These are phyloP conservation scores for Ophiobolus disseminans DNA, from an alignment of 2,329 filamentous ascomycete species.

Conservation along the genomic window DNA sequence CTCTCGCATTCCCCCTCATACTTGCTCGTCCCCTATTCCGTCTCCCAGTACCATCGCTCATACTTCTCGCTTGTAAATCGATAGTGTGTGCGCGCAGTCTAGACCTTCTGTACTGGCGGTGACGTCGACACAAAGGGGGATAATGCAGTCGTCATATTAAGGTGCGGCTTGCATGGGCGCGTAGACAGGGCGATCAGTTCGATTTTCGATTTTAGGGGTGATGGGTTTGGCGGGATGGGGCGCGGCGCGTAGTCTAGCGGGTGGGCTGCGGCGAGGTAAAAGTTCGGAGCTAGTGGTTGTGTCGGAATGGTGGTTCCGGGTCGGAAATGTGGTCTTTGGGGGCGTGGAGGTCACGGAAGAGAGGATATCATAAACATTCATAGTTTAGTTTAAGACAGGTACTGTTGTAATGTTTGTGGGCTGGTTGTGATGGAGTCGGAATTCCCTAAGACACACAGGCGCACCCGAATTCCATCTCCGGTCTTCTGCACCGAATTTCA, in stretches of 20 bases:
- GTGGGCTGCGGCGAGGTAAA: conserved; percentile 3
- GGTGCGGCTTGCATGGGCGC: conserved; percentile 33
- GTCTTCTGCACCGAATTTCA: no score
- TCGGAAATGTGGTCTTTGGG: background rate
- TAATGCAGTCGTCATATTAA: conserved; percentile 22
- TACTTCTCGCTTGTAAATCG: background rate
- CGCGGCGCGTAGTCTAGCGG: conserved; percentile 1
- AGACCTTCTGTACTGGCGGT: background rate
- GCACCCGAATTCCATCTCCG: no score
- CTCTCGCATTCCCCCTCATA: conserved; percentile 21
- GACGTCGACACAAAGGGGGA: background rate
- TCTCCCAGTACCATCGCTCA: background rate
- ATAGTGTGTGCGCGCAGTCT: background rate
- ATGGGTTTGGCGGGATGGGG: conserved; percentile 3
- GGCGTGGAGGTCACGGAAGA: background rate
- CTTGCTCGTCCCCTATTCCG: background rate
- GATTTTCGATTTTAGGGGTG: background rate
- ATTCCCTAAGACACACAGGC: no score
- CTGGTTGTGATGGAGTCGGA: no score
- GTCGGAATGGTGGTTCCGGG: background rate
- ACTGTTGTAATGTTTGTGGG: no score
- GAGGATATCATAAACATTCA: background rate
- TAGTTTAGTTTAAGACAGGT: no score
- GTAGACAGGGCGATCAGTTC: conserved; percentile 8
- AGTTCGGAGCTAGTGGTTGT: conserved; percentile 1